These are phyloP conservation scores for Tylopilus orsonianus DNA, from an alignment of 1,284 basidiomycete genomes.

Conservation along the genomic window DNA sequence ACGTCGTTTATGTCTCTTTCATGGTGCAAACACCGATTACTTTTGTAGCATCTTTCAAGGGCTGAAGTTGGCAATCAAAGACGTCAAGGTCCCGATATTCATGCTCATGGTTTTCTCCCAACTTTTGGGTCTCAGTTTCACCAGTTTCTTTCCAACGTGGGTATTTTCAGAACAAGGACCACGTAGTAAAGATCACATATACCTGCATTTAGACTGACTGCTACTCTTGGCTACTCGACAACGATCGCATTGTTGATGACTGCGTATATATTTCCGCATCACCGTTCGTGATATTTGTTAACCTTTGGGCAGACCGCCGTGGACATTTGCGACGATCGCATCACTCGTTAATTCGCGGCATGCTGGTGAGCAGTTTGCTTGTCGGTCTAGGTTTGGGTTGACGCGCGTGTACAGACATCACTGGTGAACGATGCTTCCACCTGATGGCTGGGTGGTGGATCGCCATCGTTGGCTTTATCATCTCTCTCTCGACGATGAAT, in stretches of 20 bases:
- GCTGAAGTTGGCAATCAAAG: constrained; percentile 58
- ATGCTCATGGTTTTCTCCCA: constrained; percentile 52
- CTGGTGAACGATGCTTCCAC: constrained; percentile 71
- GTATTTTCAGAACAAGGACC: constrained; percentile 25
- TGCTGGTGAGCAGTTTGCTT: constrained; percentile 54
- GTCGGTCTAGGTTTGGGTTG: too few species aligned
- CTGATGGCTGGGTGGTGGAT: constrained; percentile 59
- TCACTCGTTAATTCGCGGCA: constrained; percentile 66
- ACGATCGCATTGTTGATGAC: constrained; percentile 60
- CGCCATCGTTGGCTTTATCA: constrained; percentile 63
- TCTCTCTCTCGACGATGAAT: constrained; percentile 54
- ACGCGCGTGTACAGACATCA: constrained; percentile 16
- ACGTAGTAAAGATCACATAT: too few species aligned
- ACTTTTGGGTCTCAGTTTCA: constrained; percentile 65
- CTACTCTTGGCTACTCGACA: constrained; percentile 63
- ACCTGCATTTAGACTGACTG: constrained; percentile 47
- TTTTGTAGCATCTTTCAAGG: constrained; percentile 48
- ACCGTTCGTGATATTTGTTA: not conserved
- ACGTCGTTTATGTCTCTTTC: constrained; percentile 25
- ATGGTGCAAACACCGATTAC: too few species aligned
- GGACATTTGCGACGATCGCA: constrained; percentile 55
- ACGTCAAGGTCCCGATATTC: constrained; percentile 62
- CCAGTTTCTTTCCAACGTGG: constrained; percentile 74
- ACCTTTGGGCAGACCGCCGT: constrained; percentile 51
- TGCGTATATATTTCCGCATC: constrained; percentile 45